Evolutionary conservation across 441 rosid genomes (phyloP), one percentile per base, ranked within the genome.

Genomic region (Euphorbia schlechtendalii): DNA sequence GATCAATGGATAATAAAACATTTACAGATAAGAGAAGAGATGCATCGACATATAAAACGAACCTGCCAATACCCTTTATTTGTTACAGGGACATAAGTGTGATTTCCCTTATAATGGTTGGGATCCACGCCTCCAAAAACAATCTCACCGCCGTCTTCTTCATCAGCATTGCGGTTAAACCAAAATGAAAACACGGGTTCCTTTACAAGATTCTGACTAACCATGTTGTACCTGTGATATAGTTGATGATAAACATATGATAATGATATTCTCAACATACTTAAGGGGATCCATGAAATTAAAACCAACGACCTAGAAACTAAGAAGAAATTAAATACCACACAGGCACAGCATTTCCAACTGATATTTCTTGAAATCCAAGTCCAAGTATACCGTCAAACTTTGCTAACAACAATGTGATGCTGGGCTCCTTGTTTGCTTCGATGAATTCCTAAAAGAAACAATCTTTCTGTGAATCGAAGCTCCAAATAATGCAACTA

Each of bases 351-450:
- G 92, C 81, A 61, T 84, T 77, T 61, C 90, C 95, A 71, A 90
- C 88, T 6, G 95, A 83, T 63, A 87, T 90, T 74, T 87, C 97
- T 81, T 86, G 85, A 73, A 87, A 90, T 59, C 92, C 92, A 67
- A 90, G 97, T 58, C 97, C 97, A 67, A 90, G 89, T 30, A 87
- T 79, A 40, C 97, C 97, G 81, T 90, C 97, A 77, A 90, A 90
- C 71, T 87, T 90, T 56, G 86, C 95, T 59, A 77, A 72, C 79
- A 90, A 48, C 70, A 90, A 90, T 3, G 89, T 86, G 65, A 87
- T 30, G 68, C 97, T 70, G 5, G 90, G 95, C 73, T 90, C 95
- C 60, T 63, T 83, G 20, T 95, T 84, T 68, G 97, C 88, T 78
- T 90, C 97, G 55, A 90, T 87, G 72, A 90, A 87, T 74, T 81